A percentile compares a stretch with the other conserved stretches of the same genome.
Evolutionary conservation across 305 asterid genomes (phyloP).

Genomic region (Fraxinus nigra): DNA sequence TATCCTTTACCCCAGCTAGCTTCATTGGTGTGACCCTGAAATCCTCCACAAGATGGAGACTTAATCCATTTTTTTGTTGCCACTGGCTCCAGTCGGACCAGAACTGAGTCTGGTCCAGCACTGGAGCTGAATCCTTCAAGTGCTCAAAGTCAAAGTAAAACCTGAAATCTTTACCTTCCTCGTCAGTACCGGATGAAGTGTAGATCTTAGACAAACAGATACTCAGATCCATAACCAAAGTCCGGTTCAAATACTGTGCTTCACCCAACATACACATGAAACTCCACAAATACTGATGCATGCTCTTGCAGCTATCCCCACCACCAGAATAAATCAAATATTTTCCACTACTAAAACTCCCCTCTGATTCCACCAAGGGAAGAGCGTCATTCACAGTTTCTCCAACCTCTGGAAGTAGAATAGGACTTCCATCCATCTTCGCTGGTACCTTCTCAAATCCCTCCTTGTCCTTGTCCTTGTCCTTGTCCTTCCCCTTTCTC

Average conservation of each 20-base stretch:
- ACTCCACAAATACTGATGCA: slow-evolving; percentile 92
- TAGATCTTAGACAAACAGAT: slow-evolving; percentile 72
- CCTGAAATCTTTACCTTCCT: slow-evolving; percentile 81
- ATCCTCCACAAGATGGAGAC: slow-evolving; percentile 45
- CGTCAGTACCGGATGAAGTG: slow-evolving; percentile 67
- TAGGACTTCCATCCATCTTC: slow-evolving; percentile 33
- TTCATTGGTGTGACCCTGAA: slow-evolving; percentile 42
- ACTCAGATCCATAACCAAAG: slow-evolving; percentile 70
- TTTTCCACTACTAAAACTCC: slow-evolving; percentile 60
- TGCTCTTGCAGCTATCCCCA: slow-evolving; percentile 92
- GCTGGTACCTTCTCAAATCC: slow-evolving; percentile 57
- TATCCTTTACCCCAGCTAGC: slow-evolving; percentile 38
- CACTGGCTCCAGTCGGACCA: slow-evolving; percentile 61
- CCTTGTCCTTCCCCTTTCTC: slow-evolving; percentile 19
- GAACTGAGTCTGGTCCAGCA: slow-evolving; percentile 66
- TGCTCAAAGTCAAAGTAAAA: slow-evolving; percentile 87
- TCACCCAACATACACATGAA: slow-evolving; percentile 90
- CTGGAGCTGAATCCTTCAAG: slow-evolving; percentile 65
- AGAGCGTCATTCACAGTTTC: slow-evolving; percentile 65
- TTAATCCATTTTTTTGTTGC: slow-evolving; percentile 39
- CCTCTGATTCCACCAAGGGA: slow-evolving; percentile 67
- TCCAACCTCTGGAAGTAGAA: slow-evolving; percentile 63
- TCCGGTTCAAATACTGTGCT: slow-evolving; percentile 80
- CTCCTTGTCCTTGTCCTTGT: slow-evolving; percentile 38
- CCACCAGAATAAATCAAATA: slow-evolving; percentile 73